Evolutionary conservation across 345 rosid species (phyloP).

Genomic region (Hibiscus tridactylites): DNA sequence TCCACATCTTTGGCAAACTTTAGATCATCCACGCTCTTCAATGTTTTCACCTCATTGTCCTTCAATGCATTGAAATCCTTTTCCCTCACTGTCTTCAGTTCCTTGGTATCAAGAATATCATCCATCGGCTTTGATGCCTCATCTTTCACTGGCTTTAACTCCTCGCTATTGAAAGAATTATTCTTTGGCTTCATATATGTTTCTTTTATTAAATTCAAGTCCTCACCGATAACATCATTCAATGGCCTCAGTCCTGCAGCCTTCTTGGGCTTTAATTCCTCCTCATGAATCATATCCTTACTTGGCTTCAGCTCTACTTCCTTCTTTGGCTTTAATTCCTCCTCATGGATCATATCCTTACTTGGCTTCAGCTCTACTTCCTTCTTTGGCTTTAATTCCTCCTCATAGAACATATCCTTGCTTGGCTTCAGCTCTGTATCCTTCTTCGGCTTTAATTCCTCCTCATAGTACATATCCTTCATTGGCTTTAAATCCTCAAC

Average conservation of each 20-base stretch:
- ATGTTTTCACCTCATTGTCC: slow-evolving; percentile 20
- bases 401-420: neutral
- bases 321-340: slow-evolving; percentile 25
- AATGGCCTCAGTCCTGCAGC: slow-evolving; percentile 27
- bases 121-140: slow-evolving; percentile 21
- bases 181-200: slow-evolving; percentile 17
- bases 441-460: slow-evolving; percentile 18
- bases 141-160: slow-evolving; percentile 28
- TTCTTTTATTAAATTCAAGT: slow-evolving; percentile 24
- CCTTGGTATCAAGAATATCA: slow-evolving; percentile 5
- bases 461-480: slow-evolving; percentile 19
- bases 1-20: slow-evolving; percentile 47
- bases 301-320: slow-evolving; percentile 27
- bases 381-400: slow-evolving; percentile 10
- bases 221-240: slow-evolving; percentile 14
- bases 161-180: slow-evolving; percentile 18
- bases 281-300: neutral
- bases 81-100: slow-evolving; percentile 11
- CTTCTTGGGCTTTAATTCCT: slow-evolving; percentile 10
- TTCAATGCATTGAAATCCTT: slow-evolving; percentile 21
- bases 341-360: slow-evolving; percentile 19
- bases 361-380: slow-evolving; percentile 13
- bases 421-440: neutral
- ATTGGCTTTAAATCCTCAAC: slow-evolving; percentile 9
- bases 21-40: slow-evolving; percentile 30